phyloP scores from a whole-genome alignment of 805 yeast species.

The Naumovozyma castellii region DNA sequence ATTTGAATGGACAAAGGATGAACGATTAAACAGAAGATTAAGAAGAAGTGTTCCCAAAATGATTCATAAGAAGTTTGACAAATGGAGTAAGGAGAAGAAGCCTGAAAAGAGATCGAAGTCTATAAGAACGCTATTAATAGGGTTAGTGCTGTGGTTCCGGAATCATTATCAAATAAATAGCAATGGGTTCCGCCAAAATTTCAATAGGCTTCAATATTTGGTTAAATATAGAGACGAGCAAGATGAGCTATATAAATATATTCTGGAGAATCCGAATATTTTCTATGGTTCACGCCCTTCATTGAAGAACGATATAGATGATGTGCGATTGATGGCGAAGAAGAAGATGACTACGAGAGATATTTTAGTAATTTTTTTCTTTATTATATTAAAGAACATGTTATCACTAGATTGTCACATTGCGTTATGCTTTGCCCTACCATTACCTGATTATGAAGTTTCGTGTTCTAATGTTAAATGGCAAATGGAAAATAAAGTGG shows the following conservation, averaged over 20 bases:
- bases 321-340: slow-evolving; percentile 15
- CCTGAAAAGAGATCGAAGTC: not conserved
- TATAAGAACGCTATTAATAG: slow-evolving; percentile 16
- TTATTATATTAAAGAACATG: slow-evolving; percentile 14
- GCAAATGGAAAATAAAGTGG: slow-evolving; percentile 3
- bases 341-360: slow-evolving; percentile 19
- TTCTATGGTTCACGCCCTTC: slow-evolving; percentile 17
- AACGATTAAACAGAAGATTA: slow-evolving; percentile 13
- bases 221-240: not conserved
- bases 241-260: slow-evolving; percentile 1
- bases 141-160: slow-evolving; percentile 22
- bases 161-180: slow-evolving; percentile 18
- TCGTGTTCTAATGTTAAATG: slow-evolving; percentile 1
- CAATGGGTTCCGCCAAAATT: slow-evolving; percentile 23
- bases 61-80: slow-evolving; percentile 13
- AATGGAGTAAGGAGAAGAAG: slow-evolving; percentile 2
- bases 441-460: slow-evolving; percentile 12
- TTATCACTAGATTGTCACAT: slow-evolving; percentile 5
- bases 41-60: slow-evolving; percentile 20
- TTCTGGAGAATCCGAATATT: slow-evolving; percentile 8
- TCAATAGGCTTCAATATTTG: slow-evolving; percentile 8
- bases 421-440: slow-evolving; percentile 19
- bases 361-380: slow-evolving; percentile 15
- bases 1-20: slow-evolving; percentile 9
- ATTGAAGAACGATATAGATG: slow-evolving; percentile 3